Evolutionary conservation across 2,329 filamentous ascomycete species (phyloP).

Genomic region (Aspergillus clavatus): DNA sequence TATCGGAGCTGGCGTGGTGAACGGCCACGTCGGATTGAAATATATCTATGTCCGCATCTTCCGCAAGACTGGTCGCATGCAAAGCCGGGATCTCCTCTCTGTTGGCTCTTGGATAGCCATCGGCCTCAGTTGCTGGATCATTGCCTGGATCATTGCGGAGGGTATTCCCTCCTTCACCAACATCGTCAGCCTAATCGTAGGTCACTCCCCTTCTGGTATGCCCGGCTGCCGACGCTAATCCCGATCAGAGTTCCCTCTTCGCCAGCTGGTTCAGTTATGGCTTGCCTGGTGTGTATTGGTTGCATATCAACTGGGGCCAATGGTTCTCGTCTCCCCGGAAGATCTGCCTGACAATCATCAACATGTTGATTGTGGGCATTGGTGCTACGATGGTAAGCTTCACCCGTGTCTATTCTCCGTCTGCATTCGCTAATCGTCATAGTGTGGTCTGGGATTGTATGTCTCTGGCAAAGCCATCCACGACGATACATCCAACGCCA

Average conservation of each 20-base stretch:
- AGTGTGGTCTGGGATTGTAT: conserved; percentile 36
- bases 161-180: conserved; percentile 65
- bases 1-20: conserved; percentile 65
- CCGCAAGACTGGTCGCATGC: conserved; percentile 52
- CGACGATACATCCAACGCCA: conserved; percentile 28
- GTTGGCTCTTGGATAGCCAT: conserved; percentile 58
- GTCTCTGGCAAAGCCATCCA: conserved; percentile 35
- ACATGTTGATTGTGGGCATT: conserved; percentile 38
- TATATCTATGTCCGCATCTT: conserved; percentile 63
- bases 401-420: too few species aligned
- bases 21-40: conserved; percentile 61
- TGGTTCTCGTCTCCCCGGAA: conserved; percentile 43
- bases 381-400: conserved; percentile 25
- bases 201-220: conserved; percentile 2
- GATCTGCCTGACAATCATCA: conserved; percentile 42
- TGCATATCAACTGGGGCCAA: conserved; percentile 44
- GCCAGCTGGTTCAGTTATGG: conserved; percentile 60
- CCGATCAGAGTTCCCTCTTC: conserved; percentile 48
- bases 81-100: conserved; percentile 45
- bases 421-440: neutral
- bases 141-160: conserved; percentile 64
- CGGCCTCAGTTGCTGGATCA: conserved; percentile 51
- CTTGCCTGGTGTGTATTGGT: conserved; percentile 43
- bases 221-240: conserved; percentile 10
- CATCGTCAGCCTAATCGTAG: conserved; percentile 56